Evolutionary conservation across 176 grass and related monocot genomes (phyloP), one percentile per base, ranked within the genome.

Genomic region (Cenchrus americanus): DNA sequence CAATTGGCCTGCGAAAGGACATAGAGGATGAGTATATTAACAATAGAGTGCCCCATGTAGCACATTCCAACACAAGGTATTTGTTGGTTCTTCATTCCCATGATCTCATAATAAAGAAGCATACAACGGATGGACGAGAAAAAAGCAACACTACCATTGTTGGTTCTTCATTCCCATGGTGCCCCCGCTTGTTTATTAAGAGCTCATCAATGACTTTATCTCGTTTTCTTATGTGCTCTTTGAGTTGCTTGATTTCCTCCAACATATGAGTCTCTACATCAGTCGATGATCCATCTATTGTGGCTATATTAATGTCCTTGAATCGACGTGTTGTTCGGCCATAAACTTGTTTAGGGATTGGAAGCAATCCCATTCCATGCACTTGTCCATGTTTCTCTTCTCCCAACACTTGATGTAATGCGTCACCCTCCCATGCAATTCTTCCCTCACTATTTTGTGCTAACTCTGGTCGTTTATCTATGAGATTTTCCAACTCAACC

Each of bases 401-500:
- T n/a, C 2, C 77, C 15, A 82, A 30, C 5, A 87, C 85, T n/a
- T 87, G 12, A 32, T 61, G 51, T 10, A 81, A 17, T 21, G 85
- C 78, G 51, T 87, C 78, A 30, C 79, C 85, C 34, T 87, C 48
- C 70, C 78, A 82, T 47, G 69, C 69, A 46, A 87, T 30, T 75
- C 47, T 73, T 47, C 78, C 78, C 12, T 82, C 10, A 30, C 27
- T 30, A 40, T 82, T 87, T 26, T 57, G 5, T 58, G 19, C 54
- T 14, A 79, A 57, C 14, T 82, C 77, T 43, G 63, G 54, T 23
- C 30, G 15, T n/a, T 75, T 17, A 30, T 62, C 12, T 14, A 81
- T 65, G 15, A 74, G 2, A 55, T 51, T 30, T 58, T 87, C 30
- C 23, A 87, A 69, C 8, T 41, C 5, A 68, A 22, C 19, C 63